Percentiles rank a stretch among this genome's conserved stretches.
These are phyloP conservation scores for Podospora pseudocomata DNA, from an alignment of 495 filamentous ascomycete species.

Conservation along the genomic window DNA sequence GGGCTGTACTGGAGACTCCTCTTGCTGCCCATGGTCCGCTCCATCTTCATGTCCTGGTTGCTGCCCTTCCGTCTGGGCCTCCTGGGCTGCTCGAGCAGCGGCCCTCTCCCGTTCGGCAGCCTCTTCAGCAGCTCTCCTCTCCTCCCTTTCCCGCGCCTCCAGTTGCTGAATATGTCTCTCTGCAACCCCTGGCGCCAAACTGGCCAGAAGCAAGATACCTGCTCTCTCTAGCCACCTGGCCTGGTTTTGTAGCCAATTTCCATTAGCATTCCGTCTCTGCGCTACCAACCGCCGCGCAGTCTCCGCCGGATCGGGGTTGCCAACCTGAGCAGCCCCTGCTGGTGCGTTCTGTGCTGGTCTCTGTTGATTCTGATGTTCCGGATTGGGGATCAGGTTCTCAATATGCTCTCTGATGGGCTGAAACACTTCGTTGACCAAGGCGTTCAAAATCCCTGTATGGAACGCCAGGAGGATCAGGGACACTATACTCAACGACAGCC, in stretches of 20 bases:
- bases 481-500: constrained; percentile 56
- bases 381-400: constrained; percentile 58
- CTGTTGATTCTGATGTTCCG: constrained; percentile 23
- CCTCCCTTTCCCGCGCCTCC: constrained; percentile 57
- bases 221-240: constrained; percentile 67
- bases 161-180: constrained; percentile 74
- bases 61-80: neutral
- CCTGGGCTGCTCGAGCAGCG: constrained; percentile 6
- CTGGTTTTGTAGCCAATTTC: constrained; percentile 52
- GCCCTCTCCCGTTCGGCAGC: constrained; percentile 20
- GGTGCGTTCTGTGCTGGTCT: constrained; percentile 16
- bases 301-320: constrained; percentile 40
- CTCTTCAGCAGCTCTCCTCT: constrained; percentile 45
- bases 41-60: neutral
- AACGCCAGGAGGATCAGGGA: constrained; percentile 56
- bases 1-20: neutral
- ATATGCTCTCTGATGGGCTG: constrained; percentile 65
- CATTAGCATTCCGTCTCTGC: constrained; percentile 46
- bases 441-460: constrained; percentile 61
- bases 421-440: constrained; percentile 53
- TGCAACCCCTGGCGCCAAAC: constrained; percentile 78
- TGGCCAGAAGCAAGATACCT: constrained; percentile 77
- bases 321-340: constrained; percentile 9
- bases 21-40: neutral
- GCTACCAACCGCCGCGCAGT: constrained; percentile 54